Evolutionary conservation across 2,329 filamentous ascomycete species (phyloP), one percentile per base, ranked within the genome.

Genomic region (Xylariales sp.): DNA sequence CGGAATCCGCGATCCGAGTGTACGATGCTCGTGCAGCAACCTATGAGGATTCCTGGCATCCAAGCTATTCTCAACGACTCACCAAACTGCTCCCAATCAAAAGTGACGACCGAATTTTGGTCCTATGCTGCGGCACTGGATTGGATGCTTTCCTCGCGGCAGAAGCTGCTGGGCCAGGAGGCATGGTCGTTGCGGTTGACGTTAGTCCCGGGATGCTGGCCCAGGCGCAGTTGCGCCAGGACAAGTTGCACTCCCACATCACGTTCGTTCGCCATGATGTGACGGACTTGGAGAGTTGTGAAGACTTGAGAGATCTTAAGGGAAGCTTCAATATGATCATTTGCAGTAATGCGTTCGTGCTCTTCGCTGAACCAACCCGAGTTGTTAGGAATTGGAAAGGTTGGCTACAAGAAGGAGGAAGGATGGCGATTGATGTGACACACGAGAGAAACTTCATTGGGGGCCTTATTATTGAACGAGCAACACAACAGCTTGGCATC

Each of bases 121-220:
- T 50, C 21, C 51, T 60, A n/a, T 56, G 51, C 20, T 62, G 59
- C 40, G 60, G 60, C n/a, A 62, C 59, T 10, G 59, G 57, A 5
- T 45, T 61, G 4, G 57, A 25, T 15, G 46, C 50, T 6, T 52
- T 55, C 35, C 45, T 54, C 13, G 53, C 56, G n/a, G 56, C 55
- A 2, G 47, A 51, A 3, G 27, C 20, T 4, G 47, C 58, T 8
- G 53, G 55, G 8, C 45, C 49, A 2, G 29, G 43, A 3, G 61
- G 56, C 7, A 32, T 40, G 20, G 46, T 62, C 13, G 28, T 59
- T 7, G 60, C 50, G 14, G 48, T 62, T n/a, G 59, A 63, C 40
- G 44, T 53, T 23, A 56, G 55, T 2, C 29, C 42, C 5, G 49
- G 49, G 17, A 63, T 64, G 61, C 51, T 63, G 3, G 49, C 33